Percentiles rank a stretch among this genome's conserved stretches.
Evolutionary conservation across 2,329 filamentous ascomycete species (phyloP).

Genomic region (Calonectria pseudoturangicola): DNA sequence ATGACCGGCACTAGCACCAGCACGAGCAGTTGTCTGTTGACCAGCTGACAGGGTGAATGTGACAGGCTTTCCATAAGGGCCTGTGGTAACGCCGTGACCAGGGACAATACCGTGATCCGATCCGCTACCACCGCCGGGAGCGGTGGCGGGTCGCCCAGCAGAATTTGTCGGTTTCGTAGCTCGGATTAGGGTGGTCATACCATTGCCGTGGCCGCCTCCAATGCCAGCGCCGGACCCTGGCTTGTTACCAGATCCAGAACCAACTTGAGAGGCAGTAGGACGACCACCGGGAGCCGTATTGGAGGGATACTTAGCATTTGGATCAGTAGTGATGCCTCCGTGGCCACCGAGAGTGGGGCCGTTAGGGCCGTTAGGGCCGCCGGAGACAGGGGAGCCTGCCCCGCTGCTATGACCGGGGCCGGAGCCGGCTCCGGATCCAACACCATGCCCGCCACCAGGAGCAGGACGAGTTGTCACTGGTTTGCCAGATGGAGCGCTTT

Average conservation of each 20-base stretch:
- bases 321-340: not conserved
- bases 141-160: not conserved
- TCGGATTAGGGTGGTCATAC: not conserved
- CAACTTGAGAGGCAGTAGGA: not conserved
- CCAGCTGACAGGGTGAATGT: not conserved
- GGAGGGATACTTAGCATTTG: conserved; percentile 1
- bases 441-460: not conserved
- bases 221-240: not conserved
- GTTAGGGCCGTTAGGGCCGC: no score
- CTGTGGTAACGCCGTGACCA: not conserved
- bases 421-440: not conserved
- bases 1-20: not conserved
- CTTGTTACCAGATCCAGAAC: not conserved
- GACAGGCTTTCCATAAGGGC: not conserved
- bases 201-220: not conserved
- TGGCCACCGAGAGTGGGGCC: no score
- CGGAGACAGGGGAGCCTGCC: no score
- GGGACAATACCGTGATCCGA: not conserved
- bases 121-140: not conserved
- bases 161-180: not conserved
- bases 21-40: not conserved
- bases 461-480: not conserved
- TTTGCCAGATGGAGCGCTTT: not conserved
- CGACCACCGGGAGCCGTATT: not conserved
- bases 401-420: no score